Evolutionary conservation across 305 asterid species (phyloP), one percentile per base, ranked within the genome.

Genomic region (Fraxinus angustifolia): DNA sequence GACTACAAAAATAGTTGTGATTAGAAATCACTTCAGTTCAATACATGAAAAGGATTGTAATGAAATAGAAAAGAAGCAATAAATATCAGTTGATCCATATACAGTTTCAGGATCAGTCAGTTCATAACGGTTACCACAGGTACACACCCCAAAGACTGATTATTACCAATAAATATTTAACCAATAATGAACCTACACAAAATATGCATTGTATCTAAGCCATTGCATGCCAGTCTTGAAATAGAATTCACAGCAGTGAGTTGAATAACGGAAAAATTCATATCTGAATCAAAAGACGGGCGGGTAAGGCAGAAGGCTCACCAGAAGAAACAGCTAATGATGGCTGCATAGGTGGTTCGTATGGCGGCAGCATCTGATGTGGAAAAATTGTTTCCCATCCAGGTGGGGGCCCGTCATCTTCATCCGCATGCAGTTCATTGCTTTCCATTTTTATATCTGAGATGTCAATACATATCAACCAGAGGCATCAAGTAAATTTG

Each of bases 351-450:
- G 86, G 86, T 53, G 91, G 84, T 79, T 82, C 79, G 40, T 83
- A 60, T 73, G 88, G 88, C 38, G 83, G 89, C 35, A 82, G 84
- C 73, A 71, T 82, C 82, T 73, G 88, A 85, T 75, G 81, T 45
- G 87, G 88, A 79, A 92, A 73, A 35, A 79, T 87, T 1, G 85
- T 84, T 84, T 86, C 91, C 95, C 94, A 92, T 35, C 97, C 93
- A 73, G 97, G 97, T 45, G 97, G 97, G 28, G 97, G 97, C 38
- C 93, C 95, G 31, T 89, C 94, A 79, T 89, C 89, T 62, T 84
- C 86, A 19, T 78, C 87, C 48, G 77, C 83, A 3, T 67, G 84
- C 11, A 86, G 90, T 72, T 83, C 90, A 31, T 83, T 81, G 80
- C 78, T 85, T 86, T 87, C 91, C 81, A 75, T 77, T 81, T 85